Conservation (phyloP, 306 rosid species). For the Cucumis hystrix region DNA sequence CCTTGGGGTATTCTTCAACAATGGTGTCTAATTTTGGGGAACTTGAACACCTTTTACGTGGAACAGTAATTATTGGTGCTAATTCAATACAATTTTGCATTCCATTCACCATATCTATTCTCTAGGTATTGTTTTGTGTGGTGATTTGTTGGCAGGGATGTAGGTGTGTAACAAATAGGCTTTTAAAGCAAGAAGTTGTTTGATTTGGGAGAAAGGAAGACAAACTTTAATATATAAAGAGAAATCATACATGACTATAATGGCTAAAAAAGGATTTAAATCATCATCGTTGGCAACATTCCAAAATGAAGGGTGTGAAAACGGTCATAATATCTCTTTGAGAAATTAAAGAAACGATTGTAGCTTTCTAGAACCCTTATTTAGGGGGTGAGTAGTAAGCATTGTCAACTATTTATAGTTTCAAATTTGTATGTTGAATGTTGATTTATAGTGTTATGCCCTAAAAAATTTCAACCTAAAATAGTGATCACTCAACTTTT, state of each 20-base stretch:
- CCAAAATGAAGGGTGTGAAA: neutral
- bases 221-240: neutral
- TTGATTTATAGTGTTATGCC: too few relatives aligned
- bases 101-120: neutral
- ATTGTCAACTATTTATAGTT: too few relatives aligned
- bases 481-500: too few relatives aligned
- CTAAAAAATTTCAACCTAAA: too few relatives aligned
- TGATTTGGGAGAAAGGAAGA: neutral
- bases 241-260: neutral
- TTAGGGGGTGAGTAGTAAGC: too few relatives aligned
- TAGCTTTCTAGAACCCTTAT: too few relatives aligned
- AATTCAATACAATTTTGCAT: neutral
- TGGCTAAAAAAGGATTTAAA: neutral
- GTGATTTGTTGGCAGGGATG: neutral
- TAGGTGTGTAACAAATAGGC: too few relatives aligned
- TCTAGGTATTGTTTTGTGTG: neutral
- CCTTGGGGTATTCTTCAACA: neutral
- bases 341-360: neutral
- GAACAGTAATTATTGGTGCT: neutral
- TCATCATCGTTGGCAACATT: neutral
- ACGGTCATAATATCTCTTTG: neutral
- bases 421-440: too few relatives aligned
- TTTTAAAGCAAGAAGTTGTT: too few relatives aligned
- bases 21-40: neutral
- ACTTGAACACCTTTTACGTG: neutral